Base-by-base conservation (phyloP, 192 early-diverging fungal genomes). In the Phycomyces blakesleeanus region DNA sequence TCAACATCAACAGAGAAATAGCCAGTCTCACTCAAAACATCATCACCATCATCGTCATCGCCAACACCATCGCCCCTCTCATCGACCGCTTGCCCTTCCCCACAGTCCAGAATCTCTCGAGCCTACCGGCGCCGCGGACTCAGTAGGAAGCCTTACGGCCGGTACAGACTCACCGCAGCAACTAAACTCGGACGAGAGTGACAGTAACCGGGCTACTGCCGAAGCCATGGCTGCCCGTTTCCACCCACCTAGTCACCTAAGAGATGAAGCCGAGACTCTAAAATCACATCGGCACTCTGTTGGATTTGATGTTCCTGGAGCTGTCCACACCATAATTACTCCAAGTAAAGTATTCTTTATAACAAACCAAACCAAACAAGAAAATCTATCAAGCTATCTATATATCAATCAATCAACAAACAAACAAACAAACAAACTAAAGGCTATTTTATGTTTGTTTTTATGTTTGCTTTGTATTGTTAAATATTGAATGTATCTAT, bases 241-340 rank as follows among this genome's bases (percentile, higher is more conserved):
- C 18, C 44, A 47, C 11, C 18, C 52, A 24, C 12, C 21, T 54
- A 18, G 9, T 18, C 52, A 22, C 52, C 52, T 26, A 22, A 54
- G 12, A 54, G 52, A 26, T 3, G 26, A 22, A 3, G 16, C 52
- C 1, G 52, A 22, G 10, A 54, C 12, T 3, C 21, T 25, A 3
- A 54, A 54, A 54, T 22, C 24, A 2, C 44, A 47, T 47, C 63
- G 70, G 8, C 63, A 72, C 38, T 59, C 56, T 49, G 51, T 75
- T 51, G 74, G 74, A 12, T 59, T 82, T 20, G 77, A 79, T 60
- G 74, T 79, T 41, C 81, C 81, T n/a, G 81, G 81, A 34, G 76
- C 69, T 7, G 81, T 82, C 25, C 72, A 76, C 50, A 79, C 73
- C 8, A 76, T 66, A 37, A 38, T 65, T 15, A 73, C 81, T 20